Percentiles rank a stretch among this genome's conserved stretches.
phyloP scores from a whole-genome alignment of 176 grass and related monocot species.

The Thinopyrum elongatum region DNA sequence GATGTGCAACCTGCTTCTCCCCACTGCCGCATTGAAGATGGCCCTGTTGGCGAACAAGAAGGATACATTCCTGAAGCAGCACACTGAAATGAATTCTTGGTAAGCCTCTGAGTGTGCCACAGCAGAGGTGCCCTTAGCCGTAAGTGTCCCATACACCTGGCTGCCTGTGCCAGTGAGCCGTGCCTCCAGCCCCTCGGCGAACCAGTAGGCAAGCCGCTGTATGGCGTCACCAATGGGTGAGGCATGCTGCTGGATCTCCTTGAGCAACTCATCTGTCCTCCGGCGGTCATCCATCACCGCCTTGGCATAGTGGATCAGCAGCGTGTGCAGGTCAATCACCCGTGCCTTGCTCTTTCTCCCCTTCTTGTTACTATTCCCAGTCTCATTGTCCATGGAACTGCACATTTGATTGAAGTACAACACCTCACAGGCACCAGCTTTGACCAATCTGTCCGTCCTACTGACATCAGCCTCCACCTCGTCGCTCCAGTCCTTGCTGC shows the following conservation, averaged over 20 bases:
- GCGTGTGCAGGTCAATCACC: slow-evolving; percentile 48
- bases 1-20: slow-evolving; percentile 38
- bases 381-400: background rate
- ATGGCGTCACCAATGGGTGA: slow-evolving; percentile 40
- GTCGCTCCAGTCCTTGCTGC: too few relatives aligned
- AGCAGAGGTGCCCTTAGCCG: slow-evolving; percentile 11
- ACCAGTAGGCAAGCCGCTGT: slow-evolving; percentile 60
- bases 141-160: slow-evolving; percentile 32
- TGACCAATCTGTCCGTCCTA: too few relatives aligned
- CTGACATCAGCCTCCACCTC: too few relatives aligned
- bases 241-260: slow-evolving; percentile 48
- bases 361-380: background rate
- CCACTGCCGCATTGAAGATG: slow-evolving; percentile 30
- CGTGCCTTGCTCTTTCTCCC: background rate
- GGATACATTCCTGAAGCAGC: slow-evolving; percentile 43
- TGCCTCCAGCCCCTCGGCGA: slow-evolving; percentile 48
- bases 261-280: slow-evolving; percentile 37
- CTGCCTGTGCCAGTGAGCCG: slow-evolving; percentile 49
- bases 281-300: slow-evolving; percentile 42
- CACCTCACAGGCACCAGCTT: too few relatives aligned
- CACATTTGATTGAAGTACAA: too few relatives aligned
- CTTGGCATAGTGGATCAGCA: slow-evolving; percentile 56
- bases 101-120: slow-evolving; percentile 38
- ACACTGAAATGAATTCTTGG: slow-evolving; percentile 40
- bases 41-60: slow-evolving; percentile 40